Evolutionary conservation across 2,329 filamentous ascomycete species (phyloP).

Genomic region (Fusarium mundagurra): DNA sequence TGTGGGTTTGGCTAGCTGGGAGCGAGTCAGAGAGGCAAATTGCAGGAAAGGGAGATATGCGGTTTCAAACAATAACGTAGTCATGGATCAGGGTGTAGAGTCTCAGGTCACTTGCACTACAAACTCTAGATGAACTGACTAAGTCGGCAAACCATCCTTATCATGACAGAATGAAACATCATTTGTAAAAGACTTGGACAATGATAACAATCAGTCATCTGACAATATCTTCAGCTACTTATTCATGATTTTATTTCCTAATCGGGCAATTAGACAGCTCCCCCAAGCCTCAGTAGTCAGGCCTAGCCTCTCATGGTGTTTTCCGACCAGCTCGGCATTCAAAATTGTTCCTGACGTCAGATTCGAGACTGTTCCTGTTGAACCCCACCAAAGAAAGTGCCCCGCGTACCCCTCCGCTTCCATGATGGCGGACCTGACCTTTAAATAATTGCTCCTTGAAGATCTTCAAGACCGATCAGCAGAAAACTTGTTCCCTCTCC

Average conservation of each 20-base stretch:
- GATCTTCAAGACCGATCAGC: conserved; percentile 12
- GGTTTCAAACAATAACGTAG: background rate
- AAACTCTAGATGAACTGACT: background rate
- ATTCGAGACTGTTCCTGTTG: conserved; percentile 17
- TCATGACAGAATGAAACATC: background rate
- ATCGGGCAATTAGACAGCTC: background rate
- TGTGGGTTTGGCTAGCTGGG: background rate
- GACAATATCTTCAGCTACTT: background rate
- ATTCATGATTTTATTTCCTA: background rate
- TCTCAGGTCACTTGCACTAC: background rate
- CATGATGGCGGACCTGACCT: conserved; percentile 19
- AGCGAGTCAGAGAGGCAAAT: background rate
- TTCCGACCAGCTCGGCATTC: conserved; percentile 14
- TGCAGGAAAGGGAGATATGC: background rate
- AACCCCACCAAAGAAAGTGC: conserved; percentile 37
- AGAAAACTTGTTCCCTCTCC: background rate
- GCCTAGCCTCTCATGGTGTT: conserved; percentile 9
- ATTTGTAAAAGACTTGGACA: background rate
- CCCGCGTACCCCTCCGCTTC: conserved; percentile 46
- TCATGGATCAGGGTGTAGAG: background rate
- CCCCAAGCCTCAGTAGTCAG: background rate
- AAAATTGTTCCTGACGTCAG: conserved; percentile 41
- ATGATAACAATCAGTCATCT: background rate
- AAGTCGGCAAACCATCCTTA: background rate
- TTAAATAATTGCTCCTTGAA: conserved; percentile 17